Percentiles rank a stretch among this genome's conserved stretches.
phyloP scores from a whole-genome alignment of 805 yeast species.

The Helenozyma rhizophorensis region DNA sequence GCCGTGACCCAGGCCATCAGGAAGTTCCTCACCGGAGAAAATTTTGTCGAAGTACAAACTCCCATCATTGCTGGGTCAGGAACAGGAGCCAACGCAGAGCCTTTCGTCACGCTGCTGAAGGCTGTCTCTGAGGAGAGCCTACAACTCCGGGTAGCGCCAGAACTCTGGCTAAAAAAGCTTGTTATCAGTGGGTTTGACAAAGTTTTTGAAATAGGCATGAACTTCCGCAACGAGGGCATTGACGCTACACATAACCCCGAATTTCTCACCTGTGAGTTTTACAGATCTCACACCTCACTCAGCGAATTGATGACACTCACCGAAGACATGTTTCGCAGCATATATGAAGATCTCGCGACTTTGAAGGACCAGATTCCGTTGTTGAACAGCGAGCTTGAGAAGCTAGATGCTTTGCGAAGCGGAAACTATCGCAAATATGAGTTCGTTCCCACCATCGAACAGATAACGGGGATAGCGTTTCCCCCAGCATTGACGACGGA shows the following conservation, averaged over 20 bases:
- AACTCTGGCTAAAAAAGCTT: conserved; percentile 83
- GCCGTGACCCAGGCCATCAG: conserved; percentile 54
- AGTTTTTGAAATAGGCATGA: conserved; percentile 81
- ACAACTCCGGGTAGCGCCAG: conserved; percentile 87
- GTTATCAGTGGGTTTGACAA: conserved; percentile 82
- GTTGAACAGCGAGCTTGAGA: conserved; percentile 15
- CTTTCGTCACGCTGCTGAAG: conserved; percentile 57
- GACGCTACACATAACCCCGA: conserved; percentile 95
- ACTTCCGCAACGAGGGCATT: conserved; percentile 88
- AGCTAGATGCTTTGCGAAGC: conserved; percentile 5
- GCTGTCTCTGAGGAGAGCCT: conserved; percentile 38
- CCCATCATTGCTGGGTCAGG: conserved; percentile 73
- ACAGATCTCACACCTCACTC: conserved; percentile 65
- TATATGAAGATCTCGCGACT: conserved; percentile 30
- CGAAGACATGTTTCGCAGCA: conserved; percentile 47
- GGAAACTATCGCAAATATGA: conserved; percentile 43
- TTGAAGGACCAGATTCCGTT: conserved; percentile 11
- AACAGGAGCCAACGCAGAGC: conserved; percentile 92
- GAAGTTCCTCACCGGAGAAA: conserved; percentile 46
- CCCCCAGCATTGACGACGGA: conserved; percentile 43
- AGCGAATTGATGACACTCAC: conserved; percentile 64
- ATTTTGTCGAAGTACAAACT: conserved; percentile 81
- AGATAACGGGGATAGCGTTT: conserved; percentile 42
- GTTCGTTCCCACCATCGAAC: conserved; percentile 62
- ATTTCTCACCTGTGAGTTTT: conserved; percentile 86